phyloP scores from a whole-genome alignment of 208 protist species.

The Naegleria lovaniensis region DNA sequence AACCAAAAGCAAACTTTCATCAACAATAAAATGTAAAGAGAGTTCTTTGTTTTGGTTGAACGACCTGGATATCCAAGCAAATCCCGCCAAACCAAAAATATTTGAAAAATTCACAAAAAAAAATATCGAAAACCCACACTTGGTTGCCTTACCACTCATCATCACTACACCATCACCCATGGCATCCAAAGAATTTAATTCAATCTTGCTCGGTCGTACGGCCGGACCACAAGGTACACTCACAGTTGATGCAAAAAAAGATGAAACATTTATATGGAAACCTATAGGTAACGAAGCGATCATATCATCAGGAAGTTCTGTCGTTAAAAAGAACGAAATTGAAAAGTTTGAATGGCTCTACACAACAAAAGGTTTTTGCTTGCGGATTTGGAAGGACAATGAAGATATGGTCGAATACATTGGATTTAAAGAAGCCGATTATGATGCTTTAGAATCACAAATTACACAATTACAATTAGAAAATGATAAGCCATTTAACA shows the following conservation, averaged over 20 bases:
- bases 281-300: not conserved
- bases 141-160: too few relatives aligned
- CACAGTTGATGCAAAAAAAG: not conserved
- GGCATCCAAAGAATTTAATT: not conserved
- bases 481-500: not conserved
- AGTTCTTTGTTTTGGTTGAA: not conserved
- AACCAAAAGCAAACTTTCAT: too few relatives aligned
- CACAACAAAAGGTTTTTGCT: not conserved
- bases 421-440: conserved; percentile 2
- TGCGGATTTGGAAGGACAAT: not conserved
- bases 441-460: not conserved
- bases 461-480: not conserved
- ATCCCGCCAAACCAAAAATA: not conserved
- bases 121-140: not conserved
- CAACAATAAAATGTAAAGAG: too few relatives aligned
- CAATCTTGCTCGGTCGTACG: not conserved
- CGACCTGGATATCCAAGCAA: not conserved
- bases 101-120: not conserved
- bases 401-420: not conserved
- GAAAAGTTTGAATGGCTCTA: not conserved
- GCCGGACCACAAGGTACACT: not conserved
- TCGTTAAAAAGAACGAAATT: not conserved
- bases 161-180: too few relatives aligned
- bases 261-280: not conserved
- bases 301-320: not conserved